Conservation (phyloP, 2,329 filamentous ascomycete genomes). For the Didymella lethalis region DNA sequence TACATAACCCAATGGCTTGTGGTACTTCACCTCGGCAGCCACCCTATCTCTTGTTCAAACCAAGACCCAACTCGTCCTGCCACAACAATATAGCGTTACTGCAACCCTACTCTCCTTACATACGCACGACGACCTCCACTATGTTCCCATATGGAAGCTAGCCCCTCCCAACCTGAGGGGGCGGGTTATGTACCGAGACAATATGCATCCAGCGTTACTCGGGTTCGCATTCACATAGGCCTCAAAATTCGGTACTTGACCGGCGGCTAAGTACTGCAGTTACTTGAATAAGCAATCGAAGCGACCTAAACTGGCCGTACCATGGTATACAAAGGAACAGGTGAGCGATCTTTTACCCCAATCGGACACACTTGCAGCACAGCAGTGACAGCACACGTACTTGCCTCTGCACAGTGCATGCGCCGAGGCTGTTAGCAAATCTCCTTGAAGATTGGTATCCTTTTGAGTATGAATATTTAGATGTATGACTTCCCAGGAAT, state of each 20-base stretch:
- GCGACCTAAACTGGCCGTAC: background rate
- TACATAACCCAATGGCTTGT: background rate
- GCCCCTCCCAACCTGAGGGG: conserved; percentile 1
- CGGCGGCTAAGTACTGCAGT: background rate
- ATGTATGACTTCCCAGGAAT: background rate
- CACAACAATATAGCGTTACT: background rate
- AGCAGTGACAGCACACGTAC: background rate
- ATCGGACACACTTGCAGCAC: background rate
- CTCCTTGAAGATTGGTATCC: background rate
- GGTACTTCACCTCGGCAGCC: background rate
- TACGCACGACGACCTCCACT: background rate
- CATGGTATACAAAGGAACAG: background rate
- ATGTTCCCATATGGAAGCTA: background rate
- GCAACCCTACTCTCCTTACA: background rate
- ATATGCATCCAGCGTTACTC: conserved; percentile 1
- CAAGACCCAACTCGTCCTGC: background rate
- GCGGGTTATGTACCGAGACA: conserved; percentile 4
- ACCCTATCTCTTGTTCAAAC: background rate
- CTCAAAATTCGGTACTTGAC: background rate
- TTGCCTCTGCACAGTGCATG: background rate
- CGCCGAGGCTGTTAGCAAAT: conserved; percentile 1
- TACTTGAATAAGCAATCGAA: conserved; percentile 1
- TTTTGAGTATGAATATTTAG: background rate
- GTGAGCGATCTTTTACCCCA: background rate
- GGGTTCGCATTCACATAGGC: conserved; percentile 7